These are phyloP conservation scores for Tremellales sp. DNA, from an alignment of 1,284 basidiomycete genomes.

Conservation along the genomic window DNA sequence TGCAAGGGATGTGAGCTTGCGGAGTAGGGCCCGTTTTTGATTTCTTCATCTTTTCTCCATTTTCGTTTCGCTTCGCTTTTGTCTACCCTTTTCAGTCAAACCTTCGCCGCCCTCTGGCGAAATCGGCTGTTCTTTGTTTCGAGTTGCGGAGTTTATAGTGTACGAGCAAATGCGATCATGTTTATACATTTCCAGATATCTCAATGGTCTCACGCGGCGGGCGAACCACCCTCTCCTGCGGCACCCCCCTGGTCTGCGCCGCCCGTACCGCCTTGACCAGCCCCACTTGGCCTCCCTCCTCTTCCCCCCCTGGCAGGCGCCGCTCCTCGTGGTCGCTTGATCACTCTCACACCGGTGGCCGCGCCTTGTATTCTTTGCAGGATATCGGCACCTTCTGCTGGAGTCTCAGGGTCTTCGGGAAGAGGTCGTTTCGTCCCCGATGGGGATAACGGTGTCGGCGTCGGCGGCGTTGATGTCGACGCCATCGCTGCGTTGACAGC, in stretches of 20 bases:
- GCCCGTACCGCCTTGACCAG: slow-evolving; percentile 1
- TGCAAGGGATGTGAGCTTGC: slow-evolving; percentile 11
- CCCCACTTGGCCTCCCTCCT: slow-evolving; percentile 1
- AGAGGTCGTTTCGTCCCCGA: slow-evolving; percentile 7
- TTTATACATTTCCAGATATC: too few relatives aligned
- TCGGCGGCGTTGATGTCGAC: slow-evolving; percentile 1
- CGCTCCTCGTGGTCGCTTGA: slow-evolving; percentile 28
- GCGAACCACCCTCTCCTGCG: neutral
- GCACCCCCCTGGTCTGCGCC: neutral
- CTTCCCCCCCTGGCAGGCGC: slow-evolving; percentile 9
- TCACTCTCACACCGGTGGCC: slow-evolving; percentile 11
- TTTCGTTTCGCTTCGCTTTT: too few relatives aligned
- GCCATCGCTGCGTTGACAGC: slow-evolving; percentile 42
- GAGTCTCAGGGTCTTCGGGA: slow-evolving; percentile 4
- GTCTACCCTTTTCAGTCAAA: too few relatives aligned
- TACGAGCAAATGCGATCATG: too few relatives aligned
- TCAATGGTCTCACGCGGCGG: too few relatives aligned
- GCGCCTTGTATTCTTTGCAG: slow-evolving; percentile 15
- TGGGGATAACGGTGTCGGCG: neutral
- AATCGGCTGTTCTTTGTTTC: too few relatives aligned
- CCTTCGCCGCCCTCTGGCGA: too few relatives aligned
- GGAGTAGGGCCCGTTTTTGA: too few relatives aligned
- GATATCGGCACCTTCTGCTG: slow-evolving; percentile 2
- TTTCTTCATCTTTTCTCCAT: too few relatives aligned
- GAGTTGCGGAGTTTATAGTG: too few relatives aligned